phyloP scores from a whole-genome alignment of 371 early-diverging fungal species.

The Mucor saturninus region DNA sequence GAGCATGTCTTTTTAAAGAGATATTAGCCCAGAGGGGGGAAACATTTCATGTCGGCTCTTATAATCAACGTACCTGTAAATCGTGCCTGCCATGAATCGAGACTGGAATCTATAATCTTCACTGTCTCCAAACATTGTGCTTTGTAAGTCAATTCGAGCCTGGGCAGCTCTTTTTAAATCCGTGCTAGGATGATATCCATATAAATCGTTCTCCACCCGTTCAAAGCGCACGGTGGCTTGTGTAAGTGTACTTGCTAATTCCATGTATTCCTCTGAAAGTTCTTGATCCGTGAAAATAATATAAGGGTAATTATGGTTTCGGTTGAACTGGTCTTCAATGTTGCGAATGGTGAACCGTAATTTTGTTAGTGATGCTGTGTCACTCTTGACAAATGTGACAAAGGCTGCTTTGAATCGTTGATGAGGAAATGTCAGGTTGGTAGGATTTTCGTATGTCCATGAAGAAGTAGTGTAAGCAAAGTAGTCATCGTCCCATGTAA shows the following conservation, averaged over 20 bases:
- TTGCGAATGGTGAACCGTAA: slow-evolving; percentile 44
- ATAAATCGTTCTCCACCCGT: slow-evolving; percentile 29
- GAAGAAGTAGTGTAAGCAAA: slow-evolving; percentile 11
- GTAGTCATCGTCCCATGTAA: slow-evolving; percentile 11
- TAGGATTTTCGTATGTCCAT: slow-evolving; percentile 32
- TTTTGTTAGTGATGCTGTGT: slow-evolving; percentile 33
- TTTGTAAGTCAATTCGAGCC: slow-evolving; percentile 33
- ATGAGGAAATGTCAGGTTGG: slow-evolving; percentile 34
- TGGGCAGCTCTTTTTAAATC: slow-evolving; percentile 37
- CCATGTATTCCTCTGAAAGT: slow-evolving; percentile 41
- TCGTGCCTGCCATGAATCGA: slow-evolving; percentile 48
- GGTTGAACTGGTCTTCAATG: slow-evolving; percentile 44
- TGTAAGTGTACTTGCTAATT: slow-evolving; percentile 31
- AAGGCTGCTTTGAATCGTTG: slow-evolving; percentile 44
- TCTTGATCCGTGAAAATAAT: slow-evolving; percentile 46
- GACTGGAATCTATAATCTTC: slow-evolving; percentile 51
- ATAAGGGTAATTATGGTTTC: slow-evolving; percentile 43
- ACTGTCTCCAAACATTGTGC: slow-evolving; percentile 45
- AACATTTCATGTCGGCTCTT: too few relatives aligned
- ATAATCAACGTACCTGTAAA: slow-evolving; percentile 35
- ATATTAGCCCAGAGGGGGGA: too few relatives aligned
- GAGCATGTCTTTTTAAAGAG: slow-evolving; percentile 36
- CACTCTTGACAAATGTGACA: slow-evolving; percentile 45
- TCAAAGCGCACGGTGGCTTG: slow-evolving; percentile 32
- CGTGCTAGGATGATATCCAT: slow-evolving; percentile 35